Evolutionary conservation across 179 eudicot species (phyloP), one percentile per base, ranked within the genome.

Genomic region (Spinacia oleracea): DNA sequence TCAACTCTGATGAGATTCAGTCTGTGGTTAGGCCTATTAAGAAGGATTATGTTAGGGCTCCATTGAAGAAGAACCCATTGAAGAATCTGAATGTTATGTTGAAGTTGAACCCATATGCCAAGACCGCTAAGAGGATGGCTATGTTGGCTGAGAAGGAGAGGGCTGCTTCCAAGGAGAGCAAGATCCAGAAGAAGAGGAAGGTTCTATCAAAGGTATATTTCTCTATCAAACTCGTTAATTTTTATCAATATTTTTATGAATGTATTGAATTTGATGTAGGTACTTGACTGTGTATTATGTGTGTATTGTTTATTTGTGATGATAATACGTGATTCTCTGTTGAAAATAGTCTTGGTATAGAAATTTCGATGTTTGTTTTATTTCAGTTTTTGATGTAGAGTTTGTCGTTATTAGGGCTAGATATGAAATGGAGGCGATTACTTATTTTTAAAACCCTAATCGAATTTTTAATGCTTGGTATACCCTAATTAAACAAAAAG

Each of bases 1-100:
- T 95, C n/a, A 93, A 93, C 66, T 93, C 97, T 0, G 98, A 93
- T 85, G 97, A 95, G 89, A 87, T 95, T 53, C 98, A 95, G 87
- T 89, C 93, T 0, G 97, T 95, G 9, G 97, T 95, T 16, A 89
- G 88, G 78, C 98, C 98, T 0, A 90, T 81, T 21, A 93, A 93
- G 93, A 91, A 85, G 91, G 96, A 86, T 9, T 82, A 84, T 6
- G 90, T 82, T 86, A 90, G 92, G 85, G 94, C 93, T 31, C 82
- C 85, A 0, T 25, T 94, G 87, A 94, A 94, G 90, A 94, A 94
- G 94, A 94, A 94, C 70, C 98, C 98, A 0, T 73, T 94, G 79
- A 94, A 92, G 93, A 94, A 94, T 63, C 69, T 92, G 80, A 94
- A 94, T 76, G 87, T 84, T 0, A 82, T 94, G 91, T 77, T 94